phyloP scores from a whole-genome alignment of 352 stramenopile species.

The Pythium folliculosum region DNA sequence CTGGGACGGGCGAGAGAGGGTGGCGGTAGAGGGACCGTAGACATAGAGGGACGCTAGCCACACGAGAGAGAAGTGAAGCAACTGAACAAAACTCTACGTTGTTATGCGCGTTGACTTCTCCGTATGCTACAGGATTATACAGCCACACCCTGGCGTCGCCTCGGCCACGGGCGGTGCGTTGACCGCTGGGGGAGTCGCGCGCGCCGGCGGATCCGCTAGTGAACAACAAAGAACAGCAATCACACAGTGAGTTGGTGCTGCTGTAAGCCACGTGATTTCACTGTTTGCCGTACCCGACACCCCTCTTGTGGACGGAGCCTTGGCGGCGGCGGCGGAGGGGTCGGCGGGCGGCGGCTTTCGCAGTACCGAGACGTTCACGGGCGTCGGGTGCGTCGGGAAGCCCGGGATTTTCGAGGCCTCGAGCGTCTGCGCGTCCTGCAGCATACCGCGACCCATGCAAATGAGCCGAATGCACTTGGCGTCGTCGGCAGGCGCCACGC shows the following conservation, averaged over 20 bases:
- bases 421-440: constrained; percentile 90
- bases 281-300: background rate
- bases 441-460: constrained; percentile 93
- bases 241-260: too few species aligned
- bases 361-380: constrained; percentile 93
- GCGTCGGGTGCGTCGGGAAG: constrained; percentile 94
- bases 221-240: constrained; percentile 1
- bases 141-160: constrained; percentile 60
- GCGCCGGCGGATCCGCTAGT: constrained; percentile 28
- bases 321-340: constrained; percentile 1
- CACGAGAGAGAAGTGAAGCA: background rate
- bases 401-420: constrained; percentile 78
- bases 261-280: too few species aligned
- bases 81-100: background rate
- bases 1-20: background rate
- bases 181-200: constrained; percentile 15
- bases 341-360: constrained; percentile 34
- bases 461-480: constrained; percentile 87
- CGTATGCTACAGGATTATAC: constrained; percentile 44
- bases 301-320: constrained; percentile 14
- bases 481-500: constrained; percentile 47
- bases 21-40: background rate
- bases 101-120: background rate
- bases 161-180: constrained; percentile 32
- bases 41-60: background rate